These are phyloP conservation scores for Asterochloris sp. DNA, from an alignment of 139 green algal genomes.

Conservation along the genomic window DNA sequence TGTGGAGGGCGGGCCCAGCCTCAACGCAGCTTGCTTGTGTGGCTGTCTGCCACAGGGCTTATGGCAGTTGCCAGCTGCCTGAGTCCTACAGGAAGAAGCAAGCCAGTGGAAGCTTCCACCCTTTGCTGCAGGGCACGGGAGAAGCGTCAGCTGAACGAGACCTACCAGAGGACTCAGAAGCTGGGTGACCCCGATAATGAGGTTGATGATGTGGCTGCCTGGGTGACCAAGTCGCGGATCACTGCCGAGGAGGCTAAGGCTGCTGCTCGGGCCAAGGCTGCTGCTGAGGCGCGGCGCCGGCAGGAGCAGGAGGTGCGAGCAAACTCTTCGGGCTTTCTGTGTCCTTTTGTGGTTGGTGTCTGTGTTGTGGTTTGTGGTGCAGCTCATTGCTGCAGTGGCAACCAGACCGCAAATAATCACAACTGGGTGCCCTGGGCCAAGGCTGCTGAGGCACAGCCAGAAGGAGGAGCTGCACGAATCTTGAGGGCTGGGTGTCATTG, in stretches of 20 bases:
- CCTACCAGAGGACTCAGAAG: conserved; percentile 40
- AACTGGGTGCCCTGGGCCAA: no score
- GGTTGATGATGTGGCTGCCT: conserved; percentile 65
- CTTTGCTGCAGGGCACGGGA: conserved; percentile 31
- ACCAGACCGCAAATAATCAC: no score
- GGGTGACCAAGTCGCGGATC: conserved; percentile 58
- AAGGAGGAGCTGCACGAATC: no score
- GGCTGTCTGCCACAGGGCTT: not conserved
- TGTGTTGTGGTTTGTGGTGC: no score
- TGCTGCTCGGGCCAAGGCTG: conserved; percentile 21
- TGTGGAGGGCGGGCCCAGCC: no score
- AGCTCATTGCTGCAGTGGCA: no score
- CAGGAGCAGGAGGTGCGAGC: conserved; percentile 13
- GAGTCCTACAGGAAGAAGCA: not conserved
- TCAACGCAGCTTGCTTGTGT: no score
- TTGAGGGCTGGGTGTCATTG: no score
- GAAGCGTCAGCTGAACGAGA: conserved; percentile 46
- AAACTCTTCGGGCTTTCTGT: no score
- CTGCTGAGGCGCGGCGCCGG: conserved; percentile 17
- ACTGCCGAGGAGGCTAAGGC: conserved; percentile 34
- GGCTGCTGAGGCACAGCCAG: no score
- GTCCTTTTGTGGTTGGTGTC: no score
- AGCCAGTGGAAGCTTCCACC: not conserved
- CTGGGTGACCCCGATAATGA: conserved; percentile 56
- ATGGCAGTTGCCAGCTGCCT: conserved; percentile 25